phyloP scores from a whole-genome alignment of 306 rosid genomes.

The Cicer chorassanicum region DNA sequence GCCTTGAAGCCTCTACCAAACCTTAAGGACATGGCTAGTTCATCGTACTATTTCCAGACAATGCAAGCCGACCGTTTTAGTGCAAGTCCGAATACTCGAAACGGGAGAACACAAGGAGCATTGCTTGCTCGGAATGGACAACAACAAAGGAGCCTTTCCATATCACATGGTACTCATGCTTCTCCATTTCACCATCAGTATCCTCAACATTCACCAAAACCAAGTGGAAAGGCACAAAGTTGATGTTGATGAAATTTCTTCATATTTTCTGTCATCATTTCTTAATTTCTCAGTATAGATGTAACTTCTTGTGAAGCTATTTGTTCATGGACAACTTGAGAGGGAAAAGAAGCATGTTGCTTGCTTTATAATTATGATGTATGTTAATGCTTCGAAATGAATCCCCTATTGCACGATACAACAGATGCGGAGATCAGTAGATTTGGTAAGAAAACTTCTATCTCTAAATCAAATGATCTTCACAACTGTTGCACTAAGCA shows the following conservation, averaged over 20 bases:
- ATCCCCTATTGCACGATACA: too few relatives aligned
- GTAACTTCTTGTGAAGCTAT: constrained; percentile 58
- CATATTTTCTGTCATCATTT: constrained; percentile 38
- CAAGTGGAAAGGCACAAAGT: constrained; percentile 68
- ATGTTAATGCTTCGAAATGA: constrained; percentile 28
- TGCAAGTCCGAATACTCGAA: constrained; percentile 77
- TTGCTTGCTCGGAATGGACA: constrained; percentile 70
- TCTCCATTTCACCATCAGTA: constrained; percentile 88
- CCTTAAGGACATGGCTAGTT: constrained; percentile 97
- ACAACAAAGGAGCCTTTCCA: constrained; percentile 69
- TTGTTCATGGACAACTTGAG: constrained; percentile 50
- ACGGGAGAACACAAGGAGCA: constrained; percentile 65
- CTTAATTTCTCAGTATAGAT: constrained; percentile 52
- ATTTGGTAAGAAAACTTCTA: too few relatives aligned
- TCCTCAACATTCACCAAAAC: constrained; percentile 86
- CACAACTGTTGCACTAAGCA: too few relatives aligned
- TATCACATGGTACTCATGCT: constrained; percentile 66
- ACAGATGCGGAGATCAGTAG: too few relatives aligned
- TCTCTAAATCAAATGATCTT: too few relatives aligned
- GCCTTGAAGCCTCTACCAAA: constrained; percentile 78
- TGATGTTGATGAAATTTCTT: constrained; percentile 51
- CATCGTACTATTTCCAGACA: constrained; percentile 89
- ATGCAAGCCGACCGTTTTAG: constrained; percentile 72
- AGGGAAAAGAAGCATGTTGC: constrained; percentile 48
- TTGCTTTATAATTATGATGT: constrained; percentile 41